Evolutionary conservation across 371 early-diverging fungal species (phyloP), one percentile per base, ranked within the genome.

Genomic region (Sporodiniella umbellata): DNA sequence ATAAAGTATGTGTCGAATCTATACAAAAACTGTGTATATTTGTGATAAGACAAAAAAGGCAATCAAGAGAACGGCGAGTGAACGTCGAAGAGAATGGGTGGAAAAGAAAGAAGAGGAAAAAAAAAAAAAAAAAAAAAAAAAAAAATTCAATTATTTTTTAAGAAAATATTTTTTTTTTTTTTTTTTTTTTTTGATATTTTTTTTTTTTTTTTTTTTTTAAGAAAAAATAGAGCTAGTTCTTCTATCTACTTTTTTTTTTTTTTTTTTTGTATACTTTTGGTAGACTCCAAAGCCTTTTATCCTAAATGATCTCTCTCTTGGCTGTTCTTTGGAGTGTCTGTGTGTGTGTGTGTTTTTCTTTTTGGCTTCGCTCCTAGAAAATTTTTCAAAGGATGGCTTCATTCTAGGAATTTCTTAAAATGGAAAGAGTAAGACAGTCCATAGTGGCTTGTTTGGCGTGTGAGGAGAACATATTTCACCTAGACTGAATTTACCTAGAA

Each of bases 11-110:
- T 53, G 66, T 62, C 66, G 56, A 61, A 48, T 25, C 48, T 52
- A 48, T 33, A 21, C 22, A 25, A 45, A 53, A 49, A 50, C 40
- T 21, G 53, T 55, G 45, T 8, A 21, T 40, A 22, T n/a, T n/a
- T n/a, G 21, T 55, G 61, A 55, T 52, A 55, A 60, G 61, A 60
- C 61, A 60, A 55, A 43, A 38, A 53, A 45, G 25, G 42, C 12
- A 48, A 48, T 24, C 30, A 50, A 54, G 52, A 60, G 55, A 60
- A 51, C 52, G 61, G 56, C 56, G 61, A 55, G 45, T 60, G 38
- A 60, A 60, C 61, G 61, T 60, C 61, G 61, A 60, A 60, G 55
- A n/a, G 51, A 50, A 51, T 54, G 51, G 54, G 45, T 33, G 42
- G 31, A 51, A 60, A 51, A 59, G 43, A 50, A 51, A 24, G 37